Percentiles rank a stretch among this genome's conserved stretches.
Evolutionary conservation across 2,329 filamentous ascomycete genomes (phyloP).

Genomic region (Alternaria arborescens): DNA sequence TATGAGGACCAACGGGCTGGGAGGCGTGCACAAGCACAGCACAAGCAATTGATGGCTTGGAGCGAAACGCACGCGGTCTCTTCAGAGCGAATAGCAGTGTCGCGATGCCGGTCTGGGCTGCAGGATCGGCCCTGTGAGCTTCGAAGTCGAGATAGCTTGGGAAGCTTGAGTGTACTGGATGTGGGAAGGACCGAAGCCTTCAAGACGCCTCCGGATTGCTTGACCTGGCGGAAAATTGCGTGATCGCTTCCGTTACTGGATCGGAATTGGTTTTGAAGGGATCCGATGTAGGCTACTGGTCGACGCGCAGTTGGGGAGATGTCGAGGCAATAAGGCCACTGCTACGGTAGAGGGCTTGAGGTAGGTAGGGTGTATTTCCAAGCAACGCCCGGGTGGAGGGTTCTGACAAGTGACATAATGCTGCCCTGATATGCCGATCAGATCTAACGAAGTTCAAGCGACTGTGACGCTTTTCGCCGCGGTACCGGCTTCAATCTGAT

Average conservation of each 20-base stretch:
- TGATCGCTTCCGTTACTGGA: slow-evolving; percentile 24
- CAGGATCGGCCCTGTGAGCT: slow-evolving; percentile 14
- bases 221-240: slow-evolving; percentile 37
- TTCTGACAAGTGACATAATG: slow-evolving; percentile 39
- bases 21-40: slow-evolving; percentile 17
- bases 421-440: slow-evolving; percentile 24
- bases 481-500: slow-evolving; percentile 21
- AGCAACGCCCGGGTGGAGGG: slow-evolving; percentile 12
- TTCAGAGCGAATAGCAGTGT: slow-evolving; percentile 5
- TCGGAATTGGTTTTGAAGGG: slow-evolving; percentile 3
- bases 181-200: slow-evolving; percentile 27
- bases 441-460: slow-evolving; percentile 8
- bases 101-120: neutral
- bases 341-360: neutral
- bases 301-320: slow-evolving; percentile 9
- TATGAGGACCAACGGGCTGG: slow-evolving; percentile 23
- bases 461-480: slow-evolving; percentile 24
- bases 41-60: slow-evolving; percentile 17
- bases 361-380: slow-evolving; percentile 12
- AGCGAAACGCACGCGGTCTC: slow-evolving; percentile 3
- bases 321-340: slow-evolving; percentile 10
- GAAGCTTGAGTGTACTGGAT: slow-evolving; percentile 16
- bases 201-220: slow-evolving; percentile 33
- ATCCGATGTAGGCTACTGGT: slow-evolving; percentile 3
- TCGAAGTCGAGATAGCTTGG: slow-evolving; percentile 17